Percentiles rank a stretch among this genome's conserved stretches.
These are phyloP conservation scores for Phaeodactylum tricornutum DNA, from an alignment of 108 stramenopile species.

Conservation along the genomic window DNA sequence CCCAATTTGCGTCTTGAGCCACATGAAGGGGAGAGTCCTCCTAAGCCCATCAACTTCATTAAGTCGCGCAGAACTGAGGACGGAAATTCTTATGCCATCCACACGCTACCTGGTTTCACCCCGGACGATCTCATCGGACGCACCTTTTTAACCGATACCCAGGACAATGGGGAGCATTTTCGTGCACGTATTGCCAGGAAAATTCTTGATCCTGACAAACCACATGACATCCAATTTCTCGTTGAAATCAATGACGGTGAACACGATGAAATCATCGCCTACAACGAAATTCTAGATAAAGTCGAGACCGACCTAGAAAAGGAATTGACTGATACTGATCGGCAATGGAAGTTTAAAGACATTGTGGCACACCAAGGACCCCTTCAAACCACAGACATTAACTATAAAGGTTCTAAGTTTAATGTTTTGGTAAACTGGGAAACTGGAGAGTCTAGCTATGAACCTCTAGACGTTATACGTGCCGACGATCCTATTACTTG, in stretches of 20 bases:
- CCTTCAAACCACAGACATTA: background rate
- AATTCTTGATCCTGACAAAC: background rate
- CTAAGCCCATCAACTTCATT: no score
- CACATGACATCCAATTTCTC: background rate
- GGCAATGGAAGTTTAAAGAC: constrained; percentile 1
- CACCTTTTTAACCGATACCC: constrained; percentile 2
- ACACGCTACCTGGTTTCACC: no score
- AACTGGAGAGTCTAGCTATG: constrained; percentile 10
- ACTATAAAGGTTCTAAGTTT: constrained; percentile 15
- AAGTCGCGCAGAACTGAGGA: no score
- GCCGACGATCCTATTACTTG: constrained; percentile 20
- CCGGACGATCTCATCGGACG: constrained; percentile 6
- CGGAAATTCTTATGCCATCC: no score
- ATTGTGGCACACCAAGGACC: constrained; percentile 10
- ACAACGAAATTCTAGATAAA: constrained; percentile 1
- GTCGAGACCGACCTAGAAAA: background rate
- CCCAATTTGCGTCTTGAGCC: background rate
- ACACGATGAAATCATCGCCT: constrained; percentile 2
- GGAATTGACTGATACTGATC: background rate
- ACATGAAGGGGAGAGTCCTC: no score
- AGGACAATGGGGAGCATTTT: background rate
- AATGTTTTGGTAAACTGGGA: constrained; percentile 24
- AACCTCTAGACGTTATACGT: constrained; percentile 15
- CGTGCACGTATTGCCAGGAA: background rate
- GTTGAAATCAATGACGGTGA: background rate